Conservation (phyloP, 1,284 basidiomycete genomes). For the Heterobasidion occidentale region DNA sequence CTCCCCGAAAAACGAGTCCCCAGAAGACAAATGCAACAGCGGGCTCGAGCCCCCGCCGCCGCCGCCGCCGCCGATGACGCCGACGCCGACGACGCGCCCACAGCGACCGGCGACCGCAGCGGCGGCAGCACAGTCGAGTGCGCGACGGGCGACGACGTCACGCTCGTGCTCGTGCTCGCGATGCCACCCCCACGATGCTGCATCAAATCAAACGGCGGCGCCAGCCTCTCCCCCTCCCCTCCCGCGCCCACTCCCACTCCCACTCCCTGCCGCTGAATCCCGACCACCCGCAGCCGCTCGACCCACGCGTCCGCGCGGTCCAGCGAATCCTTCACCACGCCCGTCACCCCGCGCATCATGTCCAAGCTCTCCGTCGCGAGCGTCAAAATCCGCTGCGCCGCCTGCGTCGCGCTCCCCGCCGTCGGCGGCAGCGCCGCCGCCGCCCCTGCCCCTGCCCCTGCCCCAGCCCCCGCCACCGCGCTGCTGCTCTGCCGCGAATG, state of each 20-base stretch:
- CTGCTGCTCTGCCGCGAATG: constrained; percentile 21
- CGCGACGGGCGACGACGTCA: constrained; percentile 6
- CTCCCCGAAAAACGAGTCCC: neutral
- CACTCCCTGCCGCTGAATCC: constrained; percentile 51
- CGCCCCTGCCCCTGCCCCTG: constrained; percentile 1
- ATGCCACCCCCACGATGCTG: constrained; percentile 7
- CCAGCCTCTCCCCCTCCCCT: neutral
- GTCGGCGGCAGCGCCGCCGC: constrained; percentile 28
- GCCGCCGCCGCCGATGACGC: neutral
- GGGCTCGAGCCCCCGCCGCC: neutral
- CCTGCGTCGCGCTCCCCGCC: constrained; percentile 51
- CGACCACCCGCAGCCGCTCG: constrained; percentile 66
- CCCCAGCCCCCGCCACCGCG: neutral
- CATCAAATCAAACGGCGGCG: constrained; percentile 7
- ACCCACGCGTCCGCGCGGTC: constrained; percentile 89
- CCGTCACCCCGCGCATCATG: constrained; percentile 83
- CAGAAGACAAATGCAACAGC: neutral
- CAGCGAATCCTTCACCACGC: constrained; percentile 81
- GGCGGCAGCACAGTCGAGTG: constrained; percentile 8
- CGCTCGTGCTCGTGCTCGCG: constrained; percentile 10
- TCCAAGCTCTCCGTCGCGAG: constrained; percentile 88
- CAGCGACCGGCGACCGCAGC: constrained; percentile 4
- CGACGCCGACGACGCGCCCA: neutral
- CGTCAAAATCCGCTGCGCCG: constrained; percentile 76
- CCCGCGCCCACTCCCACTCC: neutral